A percentile compares a stretch with the other conserved stretches of the same genome.
These are phyloP conservation scores for Tulasnella sp. DNA, from an alignment of 768 basidiomycete genomes.

Conservation along the genomic window DNA sequence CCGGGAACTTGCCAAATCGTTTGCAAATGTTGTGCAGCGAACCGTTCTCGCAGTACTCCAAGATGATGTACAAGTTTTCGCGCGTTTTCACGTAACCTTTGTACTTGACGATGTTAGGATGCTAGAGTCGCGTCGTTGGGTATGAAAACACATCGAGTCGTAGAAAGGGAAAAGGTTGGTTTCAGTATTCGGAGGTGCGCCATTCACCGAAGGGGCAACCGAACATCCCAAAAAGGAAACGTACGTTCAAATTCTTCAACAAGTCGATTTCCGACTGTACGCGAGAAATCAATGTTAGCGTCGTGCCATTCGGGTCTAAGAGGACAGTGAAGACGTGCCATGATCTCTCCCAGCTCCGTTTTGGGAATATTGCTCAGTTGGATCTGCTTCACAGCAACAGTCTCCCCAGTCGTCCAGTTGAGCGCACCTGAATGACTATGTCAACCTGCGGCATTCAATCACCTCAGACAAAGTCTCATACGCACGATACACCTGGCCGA, in stretches of 20 bases:
- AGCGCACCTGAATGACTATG: constrained; percentile 50
- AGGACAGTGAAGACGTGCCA: constrained; percentile 39
- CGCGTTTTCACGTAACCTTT: constrained; percentile 94
- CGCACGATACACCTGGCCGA: constrained; percentile 93
- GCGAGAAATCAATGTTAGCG: not conserved
- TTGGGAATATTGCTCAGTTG: constrained; percentile 88
- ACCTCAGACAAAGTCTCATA: constrained; percentile 19
- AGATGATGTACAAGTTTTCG: constrained; percentile 90
- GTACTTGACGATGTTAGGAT: constrained; percentile 97
- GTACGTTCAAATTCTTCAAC: constrained; percentile 89
- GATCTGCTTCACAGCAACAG: constrained; percentile 97
- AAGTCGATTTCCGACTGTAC: constrained; percentile 90
- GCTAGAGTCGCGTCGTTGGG: too few species aligned
- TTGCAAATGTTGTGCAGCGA: constrained; percentile 91
- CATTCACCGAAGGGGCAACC: constrained; percentile 8
- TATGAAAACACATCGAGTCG: not conserved
- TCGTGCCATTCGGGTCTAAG: not conserved
- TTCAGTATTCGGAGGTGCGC: not conserved
- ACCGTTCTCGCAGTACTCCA: constrained; percentile 99
- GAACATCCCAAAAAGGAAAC: constrained; percentile 21
- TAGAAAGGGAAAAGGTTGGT: too few species aligned
- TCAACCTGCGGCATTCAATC: not conserved
- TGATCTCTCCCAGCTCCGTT: constrained; percentile 89
- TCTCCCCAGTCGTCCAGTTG: constrained; percentile 95
- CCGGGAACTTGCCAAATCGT: constrained; percentile 97